Evolutionary conservation across 106 monocot species (phyloP), one percentile per base, ranked within the genome.

Genomic region (Posidonia australis): DNA sequence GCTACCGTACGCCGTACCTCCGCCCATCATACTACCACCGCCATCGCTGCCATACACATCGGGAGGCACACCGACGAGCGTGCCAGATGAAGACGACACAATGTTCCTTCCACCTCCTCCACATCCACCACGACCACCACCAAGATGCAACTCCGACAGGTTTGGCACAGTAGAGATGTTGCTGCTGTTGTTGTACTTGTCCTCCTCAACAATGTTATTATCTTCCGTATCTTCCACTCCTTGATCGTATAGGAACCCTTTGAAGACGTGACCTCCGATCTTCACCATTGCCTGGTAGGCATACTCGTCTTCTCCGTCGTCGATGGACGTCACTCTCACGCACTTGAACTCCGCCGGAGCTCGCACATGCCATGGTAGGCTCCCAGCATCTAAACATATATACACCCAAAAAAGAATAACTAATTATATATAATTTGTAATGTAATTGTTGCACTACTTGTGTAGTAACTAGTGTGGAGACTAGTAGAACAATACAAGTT

Each of bases 341-440:
- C 86, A 86, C 31, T 76, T 85, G 80, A 89, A 89, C 62, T 85
- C 70, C 22, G 89, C 89, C 63, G 84, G 85, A 57, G 84, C 89
- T 7, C 72, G 66, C 21, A 89, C 79, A 10, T 89, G 84, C 56
- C 77, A 49, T 31, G 89, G 84, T 26, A 82, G 46, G 51, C 36
- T 43, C 29, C 75, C 81, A 29, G 71, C 71, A 58, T 67, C 64
- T 21, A 53, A 44, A 14, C 63, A 77, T 13, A n/a, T n/a, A n/a
- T n/a, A 9, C 27, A 27, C 26, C 26, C 14, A 26, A 3, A 29
- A 16, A 13, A 41, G 41, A 43, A 61, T 7, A 42, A 22, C 58
- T 9, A 2, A 41, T 36, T 9, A 42, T 36, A 28, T 4, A 36
- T 36, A 36, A 36, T 36, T 36, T 2, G 24, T 10, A 55, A 54